Evolutionary conservation across 305 asterid genomes (phyloP).

Genomic region (Plantago rigida): DNA sequence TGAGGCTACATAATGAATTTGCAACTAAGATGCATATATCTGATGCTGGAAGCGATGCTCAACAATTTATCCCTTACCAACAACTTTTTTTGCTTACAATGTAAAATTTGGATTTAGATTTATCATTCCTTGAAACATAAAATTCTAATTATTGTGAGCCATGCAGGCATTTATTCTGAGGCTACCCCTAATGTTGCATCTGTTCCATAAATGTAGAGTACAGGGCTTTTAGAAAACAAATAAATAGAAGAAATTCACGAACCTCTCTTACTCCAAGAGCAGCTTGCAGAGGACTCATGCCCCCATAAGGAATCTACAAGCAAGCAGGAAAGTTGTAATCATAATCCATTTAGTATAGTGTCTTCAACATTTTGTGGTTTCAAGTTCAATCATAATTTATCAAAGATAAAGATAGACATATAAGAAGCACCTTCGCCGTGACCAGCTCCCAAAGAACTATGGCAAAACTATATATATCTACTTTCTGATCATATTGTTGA

Average conservation of each 20-base stretch:
- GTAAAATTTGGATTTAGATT: no score
- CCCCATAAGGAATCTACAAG: constrained; percentile 68
- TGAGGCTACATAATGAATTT: no score
- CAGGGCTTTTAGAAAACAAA: neutral
- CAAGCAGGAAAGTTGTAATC: constrained; percentile 10
- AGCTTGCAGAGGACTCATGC: constrained; percentile 76
- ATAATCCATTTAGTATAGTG: neutral
- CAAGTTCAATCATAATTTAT: constrained; percentile 21
- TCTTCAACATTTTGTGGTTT: neutral
- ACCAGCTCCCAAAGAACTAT: constrained; percentile 93
- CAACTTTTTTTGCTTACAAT: no score
- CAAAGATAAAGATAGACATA: neutral
- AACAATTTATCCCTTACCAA: no score
- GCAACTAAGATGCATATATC: no score
- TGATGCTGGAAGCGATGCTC: no score
- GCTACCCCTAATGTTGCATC: no score
- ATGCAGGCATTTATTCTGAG: no score
- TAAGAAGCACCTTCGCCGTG: constrained; percentile 58
- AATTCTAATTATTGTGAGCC: no score
- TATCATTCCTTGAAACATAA: no score
- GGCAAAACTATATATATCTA: constrained; percentile 84
- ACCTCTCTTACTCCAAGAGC: constrained; percentile 93
- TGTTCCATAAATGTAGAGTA: neutral
- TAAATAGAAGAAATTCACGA: constrained; percentile 17
- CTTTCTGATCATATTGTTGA: constrained; percentile 84